phyloP scores from a whole-genome alignment of 2,329 filamentous ascomycete species.

The Scedosporium minutisporum region DNA sequence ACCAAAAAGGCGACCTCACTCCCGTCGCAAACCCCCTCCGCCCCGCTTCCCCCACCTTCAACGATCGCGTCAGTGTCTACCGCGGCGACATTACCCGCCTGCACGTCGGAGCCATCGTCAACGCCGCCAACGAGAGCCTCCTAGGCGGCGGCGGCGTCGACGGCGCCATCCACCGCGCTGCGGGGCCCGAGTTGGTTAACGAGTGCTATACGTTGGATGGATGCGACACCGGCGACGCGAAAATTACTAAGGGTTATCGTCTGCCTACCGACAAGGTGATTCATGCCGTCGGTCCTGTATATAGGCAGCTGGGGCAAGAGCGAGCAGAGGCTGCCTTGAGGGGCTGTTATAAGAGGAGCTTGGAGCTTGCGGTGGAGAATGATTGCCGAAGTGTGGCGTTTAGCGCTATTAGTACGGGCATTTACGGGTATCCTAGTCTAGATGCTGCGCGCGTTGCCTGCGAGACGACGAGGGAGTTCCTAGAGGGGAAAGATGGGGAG shows the following conservation, averaged over 20 bases:
- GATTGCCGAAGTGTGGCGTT: conserved; percentile 69
- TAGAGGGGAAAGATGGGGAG: conserved; percentile 34
- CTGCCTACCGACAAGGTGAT: conserved; percentile 74
- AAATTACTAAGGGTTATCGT: conserved; percentile 70
- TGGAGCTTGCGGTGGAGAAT: conserved; percentile 62
- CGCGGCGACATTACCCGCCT: conserved; percentile 76
- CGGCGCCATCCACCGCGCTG: conserved; percentile 76
- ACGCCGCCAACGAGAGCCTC: conserved; percentile 74
- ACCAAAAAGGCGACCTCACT: conserved; percentile 36
- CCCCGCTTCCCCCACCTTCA: conserved; percentile 41
- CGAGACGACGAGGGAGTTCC: conserved; percentile 43
- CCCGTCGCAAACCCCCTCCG: conserved; percentile 13
- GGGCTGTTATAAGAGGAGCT: conserved; percentile 59
- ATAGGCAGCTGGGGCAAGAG: conserved; percentile 32
- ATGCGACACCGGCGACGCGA: conserved; percentile 68
- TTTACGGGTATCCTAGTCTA: conserved; percentile 76
- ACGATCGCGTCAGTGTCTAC: conserved; percentile 61
- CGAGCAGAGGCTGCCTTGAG: conserved; percentile 38
- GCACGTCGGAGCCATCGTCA: conserved; percentile 74
- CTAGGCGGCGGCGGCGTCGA: conserved; percentile 86
- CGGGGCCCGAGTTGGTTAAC: conserved; percentile 55
- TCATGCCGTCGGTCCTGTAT: conserved; percentile 83
- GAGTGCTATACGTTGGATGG: conserved; percentile 67
- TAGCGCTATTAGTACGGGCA: conserved; percentile 72
- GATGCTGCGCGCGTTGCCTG: conserved; percentile 67